A percentile compares a stretch with the other conserved stretches of the same genome.
Evolutionary conservation across 1,139 yeast species (phyloP).

Genomic region (Magnusiomyces fungicola): DNA sequence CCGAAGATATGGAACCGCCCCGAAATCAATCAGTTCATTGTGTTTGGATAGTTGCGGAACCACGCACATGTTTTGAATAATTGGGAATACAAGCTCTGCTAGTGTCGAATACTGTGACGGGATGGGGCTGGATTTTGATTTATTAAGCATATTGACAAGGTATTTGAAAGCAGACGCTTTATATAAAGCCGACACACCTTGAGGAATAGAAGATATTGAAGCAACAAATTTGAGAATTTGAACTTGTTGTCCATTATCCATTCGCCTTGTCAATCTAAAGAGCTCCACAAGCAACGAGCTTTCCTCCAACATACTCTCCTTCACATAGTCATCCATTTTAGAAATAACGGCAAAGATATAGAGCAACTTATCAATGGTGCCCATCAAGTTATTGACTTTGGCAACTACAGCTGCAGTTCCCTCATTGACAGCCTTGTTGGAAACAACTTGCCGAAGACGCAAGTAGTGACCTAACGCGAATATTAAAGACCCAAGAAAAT

Average conservation of each 20-base stretch:
- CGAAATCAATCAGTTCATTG: background rate
- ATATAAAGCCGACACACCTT: background rate
- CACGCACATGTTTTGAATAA: background rate
- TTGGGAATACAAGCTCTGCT: background rate
- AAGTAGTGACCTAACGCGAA: background rate
- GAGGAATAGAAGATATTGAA: background rate
- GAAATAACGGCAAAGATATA: background rate
- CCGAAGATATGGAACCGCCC: background rate
- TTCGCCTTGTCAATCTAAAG: background rate
- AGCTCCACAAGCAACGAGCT: background rate
- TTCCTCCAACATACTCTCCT: background rate
- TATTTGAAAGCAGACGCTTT: background rate
- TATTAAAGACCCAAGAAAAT: conserved; percentile 1
- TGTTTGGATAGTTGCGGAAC: background rate
- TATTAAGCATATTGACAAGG: background rate
- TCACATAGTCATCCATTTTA: background rate
- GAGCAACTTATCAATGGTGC: background rate
- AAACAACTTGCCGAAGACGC: background rate
- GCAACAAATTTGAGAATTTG: background rate
- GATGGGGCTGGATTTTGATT: background rate
- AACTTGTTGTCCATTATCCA: background rate
- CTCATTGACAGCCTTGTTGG: background rate
- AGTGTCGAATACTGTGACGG: background rate
- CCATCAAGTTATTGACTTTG: background rate
- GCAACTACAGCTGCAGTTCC: background rate